These are phyloP conservation scores for Aspergillus sp. DNA, from an alignment of 2,329 filamentous ascomycete species.

Conservation along the genomic window DNA sequence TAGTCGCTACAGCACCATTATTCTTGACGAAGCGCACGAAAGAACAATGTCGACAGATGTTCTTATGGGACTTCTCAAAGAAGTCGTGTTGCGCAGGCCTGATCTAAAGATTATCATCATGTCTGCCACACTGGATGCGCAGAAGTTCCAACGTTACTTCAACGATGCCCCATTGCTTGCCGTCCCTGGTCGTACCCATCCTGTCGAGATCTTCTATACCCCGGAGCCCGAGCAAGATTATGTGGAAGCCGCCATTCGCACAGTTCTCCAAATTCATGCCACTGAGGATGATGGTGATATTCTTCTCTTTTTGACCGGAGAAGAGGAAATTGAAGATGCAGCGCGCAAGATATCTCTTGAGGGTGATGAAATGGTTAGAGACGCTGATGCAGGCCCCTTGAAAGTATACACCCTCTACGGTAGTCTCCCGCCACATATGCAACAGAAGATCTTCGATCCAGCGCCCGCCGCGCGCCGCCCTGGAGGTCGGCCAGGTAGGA, in stretches of 20 bases:
- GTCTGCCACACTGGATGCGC: slow-evolving; percentile 94
- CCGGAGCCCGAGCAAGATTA: slow-evolving; percentile 95
- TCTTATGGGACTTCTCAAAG: slow-evolving; percentile 92
- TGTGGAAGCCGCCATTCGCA: slow-evolving; percentile 90
- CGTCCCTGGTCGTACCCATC: slow-evolving; percentile 91
- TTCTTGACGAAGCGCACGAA: slow-evolving; percentile 98
- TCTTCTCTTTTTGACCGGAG: slow-evolving; percentile 90
- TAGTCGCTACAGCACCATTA: slow-evolving; percentile 92
- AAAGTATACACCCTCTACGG: slow-evolving; percentile 93
- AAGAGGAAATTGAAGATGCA: slow-evolving; percentile 98
- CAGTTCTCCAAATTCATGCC: slow-evolving; percentile 94
- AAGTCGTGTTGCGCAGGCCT: slow-evolving; percentile 74
- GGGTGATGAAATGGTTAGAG: slow-evolving; percentile 84
- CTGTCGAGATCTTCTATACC: slow-evolving; percentile 98
- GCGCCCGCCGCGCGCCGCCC: slow-evolving; percentile 71
- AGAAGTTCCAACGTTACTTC: slow-evolving; percentile 98
- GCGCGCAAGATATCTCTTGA: slow-evolving; percentile 89
- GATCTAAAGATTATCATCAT: slow-evolving; percentile 99
- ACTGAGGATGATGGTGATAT: slow-evolving; percentile 91
- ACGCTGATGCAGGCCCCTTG: slow-evolving; percentile 87
- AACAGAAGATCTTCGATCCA: slow-evolving; percentile 92
- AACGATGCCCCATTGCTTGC: slow-evolving; percentile 89
- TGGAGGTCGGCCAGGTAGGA: slow-evolving; percentile 84
- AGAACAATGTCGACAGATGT: slow-evolving; percentile 96
- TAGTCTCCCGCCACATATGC: slow-evolving; percentile 84